phyloP scores from a whole-genome alignment of 2,329 filamentous ascomycete genomes.

The Aspergillus proliferans region DNA sequence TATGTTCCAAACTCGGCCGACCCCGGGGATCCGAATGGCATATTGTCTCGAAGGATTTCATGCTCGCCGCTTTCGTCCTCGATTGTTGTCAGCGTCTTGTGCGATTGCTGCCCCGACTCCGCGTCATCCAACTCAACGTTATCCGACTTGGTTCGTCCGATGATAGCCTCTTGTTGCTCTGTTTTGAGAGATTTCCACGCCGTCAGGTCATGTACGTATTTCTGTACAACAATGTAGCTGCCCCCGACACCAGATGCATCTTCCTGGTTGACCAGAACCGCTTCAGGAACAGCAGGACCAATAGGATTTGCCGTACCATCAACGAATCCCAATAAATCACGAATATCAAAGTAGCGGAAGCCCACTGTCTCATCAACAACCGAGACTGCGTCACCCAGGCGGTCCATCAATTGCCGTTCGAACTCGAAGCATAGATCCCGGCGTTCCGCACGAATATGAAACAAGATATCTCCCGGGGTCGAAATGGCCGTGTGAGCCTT shows the following conservation, averaged over 20 bases:
- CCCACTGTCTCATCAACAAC: conserved; percentile 51
- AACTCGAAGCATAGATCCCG: conserved; percentile 55
- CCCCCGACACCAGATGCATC: conserved; percentile 44
- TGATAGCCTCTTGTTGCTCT: conserved; percentile 51
- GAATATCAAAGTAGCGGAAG: conserved; percentile 55
- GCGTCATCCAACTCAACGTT: conserved; percentile 54
- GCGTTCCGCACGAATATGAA: conserved; percentile 54
- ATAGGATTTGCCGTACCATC: conserved; percentile 56
- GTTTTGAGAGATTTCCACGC: conserved; percentile 43
- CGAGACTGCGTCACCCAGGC: conserved; percentile 42
- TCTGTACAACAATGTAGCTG: conserved; percentile 56
- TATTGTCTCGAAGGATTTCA: conserved; percentile 53
- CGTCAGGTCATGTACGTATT: conserved; percentile 51
- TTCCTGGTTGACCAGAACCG: conserved; percentile 40
- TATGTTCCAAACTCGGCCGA: conserved; percentile 52
- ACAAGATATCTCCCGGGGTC: conserved; percentile 52
- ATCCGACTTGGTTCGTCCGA: conserved; percentile 53
- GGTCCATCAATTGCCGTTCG: conserved; percentile 49
- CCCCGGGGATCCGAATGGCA: conserved; percentile 54
- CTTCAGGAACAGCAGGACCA: conserved; percentile 37
- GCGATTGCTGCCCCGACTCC: conserved; percentile 36
- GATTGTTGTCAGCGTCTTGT: conserved; percentile 52
- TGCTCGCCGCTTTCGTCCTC: conserved; percentile 49
- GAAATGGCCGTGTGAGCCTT: conserved; percentile 47
- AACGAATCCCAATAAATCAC: conserved; percentile 55